These are phyloP conservation scores for Cadophora gregata DNA, from an alignment of 2,329 filamentous ascomycete species.

Conservation along the genomic window DNA sequence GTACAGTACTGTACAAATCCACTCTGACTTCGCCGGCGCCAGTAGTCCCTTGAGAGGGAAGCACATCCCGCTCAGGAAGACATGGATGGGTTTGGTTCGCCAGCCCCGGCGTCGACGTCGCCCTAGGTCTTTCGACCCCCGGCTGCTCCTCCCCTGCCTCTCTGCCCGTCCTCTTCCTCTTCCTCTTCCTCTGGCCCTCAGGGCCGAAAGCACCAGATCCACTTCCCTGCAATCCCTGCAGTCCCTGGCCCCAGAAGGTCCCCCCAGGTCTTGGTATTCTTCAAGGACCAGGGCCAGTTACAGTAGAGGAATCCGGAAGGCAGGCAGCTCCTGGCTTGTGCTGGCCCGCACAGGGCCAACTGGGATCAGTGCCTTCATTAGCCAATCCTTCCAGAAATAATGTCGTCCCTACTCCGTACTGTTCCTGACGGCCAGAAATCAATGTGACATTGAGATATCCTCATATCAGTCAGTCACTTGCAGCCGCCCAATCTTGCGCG, in stretches of 20 bases:
- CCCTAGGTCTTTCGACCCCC: background rate
- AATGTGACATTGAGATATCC: conserved; percentile 5
- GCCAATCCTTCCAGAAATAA: conserved; percentile 26
- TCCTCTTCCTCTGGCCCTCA: conserved; percentile 5
- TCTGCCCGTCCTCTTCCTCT: background rate
- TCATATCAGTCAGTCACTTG: conserved; percentile 10
- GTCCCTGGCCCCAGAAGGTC: conserved; percentile 5
- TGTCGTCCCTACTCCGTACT: conserved; percentile 9
- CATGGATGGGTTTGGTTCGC: conserved; percentile 22
- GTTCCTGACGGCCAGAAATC: background rate
- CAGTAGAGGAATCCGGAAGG: conserved; percentile 5
- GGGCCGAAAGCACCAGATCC: conserved; percentile 4
- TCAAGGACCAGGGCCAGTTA: conserved; percentile 9
- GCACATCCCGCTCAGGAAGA: background rate
- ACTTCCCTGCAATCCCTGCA: too few relatives aligned
- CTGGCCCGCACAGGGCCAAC: conserved; percentile 25
- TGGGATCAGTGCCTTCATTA: conserved; percentile 24
- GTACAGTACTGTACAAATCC: conserved; percentile 3
- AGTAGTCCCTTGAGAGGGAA: background rate
- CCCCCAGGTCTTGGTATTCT: conserved; percentile 17
- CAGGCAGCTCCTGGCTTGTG: conserved; percentile 11
- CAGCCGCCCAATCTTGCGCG: conserved; percentile 9
- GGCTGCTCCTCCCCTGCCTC: background rate
- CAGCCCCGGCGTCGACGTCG: conserved; percentile 10
- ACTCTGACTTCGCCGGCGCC: conserved; percentile 13